phyloP scores from a whole-genome alignment of 495 filamentous ascomycete genomes.

The Neurospora africana region DNA sequence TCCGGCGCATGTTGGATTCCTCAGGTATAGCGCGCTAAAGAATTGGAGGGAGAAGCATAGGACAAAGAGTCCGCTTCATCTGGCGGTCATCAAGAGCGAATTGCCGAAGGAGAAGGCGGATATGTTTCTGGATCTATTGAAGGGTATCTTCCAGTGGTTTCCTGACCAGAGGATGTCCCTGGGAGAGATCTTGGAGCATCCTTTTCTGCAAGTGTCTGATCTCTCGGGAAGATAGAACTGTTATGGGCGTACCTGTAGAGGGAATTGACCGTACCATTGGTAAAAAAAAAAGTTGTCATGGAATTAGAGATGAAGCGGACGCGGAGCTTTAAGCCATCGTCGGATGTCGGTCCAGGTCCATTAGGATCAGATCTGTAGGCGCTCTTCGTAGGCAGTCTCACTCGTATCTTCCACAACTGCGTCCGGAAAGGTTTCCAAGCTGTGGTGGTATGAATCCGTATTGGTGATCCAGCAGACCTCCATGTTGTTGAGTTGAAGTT shows the following conservation, averaged over 20 bases:
- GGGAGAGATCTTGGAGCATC: neutral
- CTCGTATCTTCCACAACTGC: neutral
- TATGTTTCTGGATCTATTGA: neutral
- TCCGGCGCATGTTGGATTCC: neutral
- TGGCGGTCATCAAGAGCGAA: neutral
- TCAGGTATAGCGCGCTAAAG: neutral
- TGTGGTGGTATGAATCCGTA: neutral
- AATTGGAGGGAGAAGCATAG: neutral
- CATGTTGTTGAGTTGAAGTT: neutral
- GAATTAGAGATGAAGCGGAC: neutral
- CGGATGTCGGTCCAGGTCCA: neutral
- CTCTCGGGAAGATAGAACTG: neutral
- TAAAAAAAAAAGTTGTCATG: neutral
- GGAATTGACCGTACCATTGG: neutral
- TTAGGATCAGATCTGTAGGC: neutral
- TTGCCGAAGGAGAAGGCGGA: neutral
- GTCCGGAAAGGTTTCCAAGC: neutral
- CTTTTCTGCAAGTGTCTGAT: neutral
- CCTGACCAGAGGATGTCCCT: neutral
- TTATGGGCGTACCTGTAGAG: neutral
- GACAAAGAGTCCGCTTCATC: neutral
- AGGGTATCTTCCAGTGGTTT: neutral
- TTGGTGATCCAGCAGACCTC: neutral
- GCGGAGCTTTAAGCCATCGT: neutral
- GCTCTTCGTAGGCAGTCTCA: neutral